phyloP scores from a whole-genome alignment of 2,329 filamentous ascomycete species.

The Stylonectria norvegica region DNA sequence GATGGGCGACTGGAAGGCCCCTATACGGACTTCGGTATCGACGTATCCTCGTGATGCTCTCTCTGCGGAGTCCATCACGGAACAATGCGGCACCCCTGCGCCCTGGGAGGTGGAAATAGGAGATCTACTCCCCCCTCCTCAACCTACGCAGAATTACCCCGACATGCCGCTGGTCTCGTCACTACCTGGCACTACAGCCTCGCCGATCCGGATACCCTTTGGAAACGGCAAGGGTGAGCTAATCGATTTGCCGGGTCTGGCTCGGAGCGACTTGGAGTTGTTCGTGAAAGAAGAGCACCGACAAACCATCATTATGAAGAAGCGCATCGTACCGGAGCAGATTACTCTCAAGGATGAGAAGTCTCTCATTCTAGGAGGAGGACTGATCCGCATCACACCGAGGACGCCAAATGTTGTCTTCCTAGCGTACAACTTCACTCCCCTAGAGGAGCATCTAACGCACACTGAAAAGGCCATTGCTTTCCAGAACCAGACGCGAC shows the following conservation, averaged over 20 bases:
- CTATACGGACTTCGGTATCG: conserved; percentile 10
- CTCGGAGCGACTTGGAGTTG: conserved; percentile 67
- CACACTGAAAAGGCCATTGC: conserved; percentile 73
- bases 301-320: conserved; percentile 71
- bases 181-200: conserved; percentile 89
- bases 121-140: conserved; percentile 71
- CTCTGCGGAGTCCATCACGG: conserved; percentile 25
- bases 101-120: conserved; percentile 35
- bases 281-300: conserved; percentile 67
- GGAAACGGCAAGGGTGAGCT: conserved; percentile 83
- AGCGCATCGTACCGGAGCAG: conserved; percentile 70
- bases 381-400: conserved; percentile 84
- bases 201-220: conserved; percentile 89
- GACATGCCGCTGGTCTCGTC: conserved; percentile 82
- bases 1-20: conserved; percentile 35
- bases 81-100: conserved; percentile 24
- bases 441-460: conserved; percentile 72
- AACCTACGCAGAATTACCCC: conserved; percentile 70
- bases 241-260: conserved; percentile 85
- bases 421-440: conserved; percentile 82
- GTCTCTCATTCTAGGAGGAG: conserved; percentile 74
- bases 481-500: conserved; percentile 63
- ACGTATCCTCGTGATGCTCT: conserved; percentile 14
- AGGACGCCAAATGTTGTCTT: conserved; percentile 58
- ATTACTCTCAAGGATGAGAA: conserved; percentile 69